Base-by-base conservation (phyloP, 306 rosid species). In the Corylus americana region DNA sequence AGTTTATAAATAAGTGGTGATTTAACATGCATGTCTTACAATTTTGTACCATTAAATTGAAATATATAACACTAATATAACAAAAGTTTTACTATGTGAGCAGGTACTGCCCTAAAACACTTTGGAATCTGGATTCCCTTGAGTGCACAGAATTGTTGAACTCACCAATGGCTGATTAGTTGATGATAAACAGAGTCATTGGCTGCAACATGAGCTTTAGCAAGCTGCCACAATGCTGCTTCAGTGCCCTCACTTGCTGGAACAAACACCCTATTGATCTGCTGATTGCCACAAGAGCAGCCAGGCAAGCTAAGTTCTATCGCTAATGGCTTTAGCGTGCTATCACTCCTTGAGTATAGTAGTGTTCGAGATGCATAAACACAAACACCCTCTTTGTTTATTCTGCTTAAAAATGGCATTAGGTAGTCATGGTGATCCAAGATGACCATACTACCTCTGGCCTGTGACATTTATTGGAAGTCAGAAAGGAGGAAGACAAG, bases 131-230 rank as follows among this genome's bases (percentile, higher is more conserved):
- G 51, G 47, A 42, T 73, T 48, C 12, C 18, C 42, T 74, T 62
- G 82, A 58, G 22, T 62, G 59, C 76, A 67, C 39, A 74, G 72
- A 50, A 69, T 58, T 69, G 77, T 76, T 77, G 16, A 70, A 73
- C 95, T 87, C 77, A 93, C 94, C 94, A 93, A 47, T 93, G 98
- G 81, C 90, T 87, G 77, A 93, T 71, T 20, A 91, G 87, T 78
- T 89, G 90, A 86, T 91, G 97, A 58, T 87, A 84, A 58, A 84
- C 87, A 77, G 80, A 39, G 77, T 91, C 94, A 64, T 91, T 93
- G 22, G 90, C 96, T 44, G 87, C 83, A 72, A 93, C 98, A 77
- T 87, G 94, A 78, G 96, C 80, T 79, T 91, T 91, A 73, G 96
- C 92, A 22, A 88, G 90, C 18, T 88, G 91, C 98, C 98, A 93